Conservation (phyloP, 805 yeast species). For the Danielia oregonensis region DNA sequence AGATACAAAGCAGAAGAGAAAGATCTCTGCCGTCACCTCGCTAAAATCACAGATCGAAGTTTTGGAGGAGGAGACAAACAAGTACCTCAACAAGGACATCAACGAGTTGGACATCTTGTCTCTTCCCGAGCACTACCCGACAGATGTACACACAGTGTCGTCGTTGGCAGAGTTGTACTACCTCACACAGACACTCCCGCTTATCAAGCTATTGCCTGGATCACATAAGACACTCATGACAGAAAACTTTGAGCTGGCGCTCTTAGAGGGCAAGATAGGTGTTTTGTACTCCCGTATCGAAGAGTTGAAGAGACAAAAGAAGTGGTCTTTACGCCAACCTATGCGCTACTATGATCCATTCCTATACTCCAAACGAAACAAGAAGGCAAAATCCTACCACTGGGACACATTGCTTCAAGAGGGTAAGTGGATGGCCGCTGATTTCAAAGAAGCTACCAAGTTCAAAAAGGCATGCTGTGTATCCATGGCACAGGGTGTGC, state of each 20-base stretch:
- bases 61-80: slow-evolving; percentile 19
- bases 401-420: slow-evolving; percentile 77
- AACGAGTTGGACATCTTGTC: slow-evolving; percentile 34
- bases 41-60: slow-evolving; percentile 20
- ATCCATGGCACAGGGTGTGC: slow-evolving; percentile 65
- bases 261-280: slow-evolving; percentile 86
- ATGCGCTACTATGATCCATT: slow-evolving; percentile 67
- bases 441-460: slow-evolving; percentile 67
- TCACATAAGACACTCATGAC: slow-evolving; percentile 86
- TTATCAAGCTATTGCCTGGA: slow-evolving; percentile 74
- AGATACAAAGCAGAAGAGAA: neutral
- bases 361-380: slow-evolving; percentile 18
- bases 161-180: slow-evolving; percentile 85
- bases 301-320: slow-evolving; percentile 79
- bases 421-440: slow-evolving; percentile 79
- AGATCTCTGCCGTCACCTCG: slow-evolving; percentile 4
- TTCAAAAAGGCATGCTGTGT: slow-evolving; percentile 68
- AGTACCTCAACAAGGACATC: slow-evolving; percentile 22
- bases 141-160: slow-evolving; percentile 35
- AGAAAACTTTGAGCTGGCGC: slow-evolving; percentile 77
- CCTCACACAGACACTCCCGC: slow-evolving; percentile 82
- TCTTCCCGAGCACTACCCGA: slow-evolving; percentile 41
- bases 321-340: slow-evolving; percentile 92
- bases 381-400: slow-evolving; percentile 44
- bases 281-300: slow-evolving; percentile 89